Conservation (phyloP, 2,329 filamentous ascomycete genomes). For the Tolypocladium amazonense region DNA sequence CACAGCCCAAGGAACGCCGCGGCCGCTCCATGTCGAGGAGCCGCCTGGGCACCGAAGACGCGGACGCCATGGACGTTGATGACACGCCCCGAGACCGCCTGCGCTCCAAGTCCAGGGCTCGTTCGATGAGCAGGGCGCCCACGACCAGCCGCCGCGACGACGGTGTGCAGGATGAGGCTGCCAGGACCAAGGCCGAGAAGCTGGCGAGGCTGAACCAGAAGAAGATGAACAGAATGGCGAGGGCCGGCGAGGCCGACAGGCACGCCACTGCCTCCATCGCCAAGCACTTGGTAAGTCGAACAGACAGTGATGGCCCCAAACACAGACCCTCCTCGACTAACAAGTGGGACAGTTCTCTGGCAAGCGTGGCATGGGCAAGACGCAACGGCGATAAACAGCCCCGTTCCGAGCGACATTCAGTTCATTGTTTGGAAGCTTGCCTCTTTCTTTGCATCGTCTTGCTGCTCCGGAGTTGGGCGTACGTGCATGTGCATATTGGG, state of each 20-base stretch:
- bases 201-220: slow-evolving; percentile 86
- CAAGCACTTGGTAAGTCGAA: slow-evolving; percentile 74
- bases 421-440: neutral
- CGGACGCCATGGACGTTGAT: slow-evolving; percentile 69
- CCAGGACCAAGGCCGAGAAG: slow-evolving; percentile 71
- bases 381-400: slow-evolving; percentile 51
- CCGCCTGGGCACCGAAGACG: slow-evolving; percentile 51
- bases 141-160: slow-evolving; percentile 59
- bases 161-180: slow-evolving; percentile 58
- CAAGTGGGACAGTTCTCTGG: slow-evolving; percentile 56
- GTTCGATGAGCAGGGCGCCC: slow-evolving; percentile 52
- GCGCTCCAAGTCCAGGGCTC: slow-evolving; percentile 60
- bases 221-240: slow-evolving; percentile 97
- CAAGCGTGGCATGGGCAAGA: slow-evolving; percentile 92
- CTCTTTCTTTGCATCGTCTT: slow-evolving; percentile 12
- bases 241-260: slow-evolving; percentile 93
- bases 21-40: slow-evolving; percentile 60
- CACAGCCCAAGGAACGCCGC: slow-evolving; percentile 54
- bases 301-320: neutral
- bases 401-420: neutral
- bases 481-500: slow-evolving; percentile 1
- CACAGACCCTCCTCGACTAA: slow-evolving; percentile 17
- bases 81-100: slow-evolving; percentile 45
- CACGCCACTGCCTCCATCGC: slow-evolving; percentile 71
- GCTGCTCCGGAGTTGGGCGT: slow-evolving; percentile 20